A percentile compares a stretch with the other conserved stretches of the same genome.
Evolutionary conservation across 257 asterid genomes (phyloP).

Genomic region (Fraxinus pennsylvanica): DNA sequence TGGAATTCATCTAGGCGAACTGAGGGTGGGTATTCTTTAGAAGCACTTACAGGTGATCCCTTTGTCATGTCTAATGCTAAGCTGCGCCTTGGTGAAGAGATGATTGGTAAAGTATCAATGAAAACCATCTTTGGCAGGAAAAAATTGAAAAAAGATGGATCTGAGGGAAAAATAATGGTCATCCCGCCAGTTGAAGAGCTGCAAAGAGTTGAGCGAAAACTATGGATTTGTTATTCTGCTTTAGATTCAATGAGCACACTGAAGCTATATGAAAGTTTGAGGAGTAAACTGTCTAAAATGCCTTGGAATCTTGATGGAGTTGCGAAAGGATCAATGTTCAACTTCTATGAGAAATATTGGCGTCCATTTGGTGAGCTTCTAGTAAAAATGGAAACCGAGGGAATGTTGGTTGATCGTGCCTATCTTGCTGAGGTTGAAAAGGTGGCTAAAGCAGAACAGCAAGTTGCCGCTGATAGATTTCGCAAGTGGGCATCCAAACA

Average conservation of each 20-base stretch:
- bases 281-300: constrained; percentile 53
- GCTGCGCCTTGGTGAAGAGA: constrained; percentile 54
- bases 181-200: constrained; percentile 92
- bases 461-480: constrained; percentile 77
- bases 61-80: constrained; percentile 71
- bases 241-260: constrained; percentile 89
- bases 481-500: constrained; percentile 90
- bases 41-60: constrained; percentile 79
- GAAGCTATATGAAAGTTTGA: constrained; percentile 80
- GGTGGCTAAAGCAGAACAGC: constrained; percentile 85
- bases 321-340: constrained; percentile 71
- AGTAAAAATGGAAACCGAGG: constrained; percentile 88
- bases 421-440: constrained; percentile 87
- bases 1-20: constrained; percentile 87
- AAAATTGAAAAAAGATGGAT: constrained; percentile 82
- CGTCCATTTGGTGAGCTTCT: constrained; percentile 97
- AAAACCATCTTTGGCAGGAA: constrained; percentile 77
- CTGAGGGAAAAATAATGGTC: constrained; percentile 69
- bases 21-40: constrained; percentile 90
- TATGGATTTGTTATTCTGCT: constrained; percentile 93
- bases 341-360: constrained; percentile 66
- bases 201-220: constrained; percentile 67
- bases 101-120: constrained; percentile 91
- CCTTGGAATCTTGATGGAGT: constrained; percentile 75
- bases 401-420: constrained; percentile 87